A percentile compares a stretch with the other conserved stretches of the same genome.
These are phyloP conservation scores for Euphorbia schlechtendalii DNA, from an alignment of 441 rosid genomes.

Conservation along the genomic window DNA sequence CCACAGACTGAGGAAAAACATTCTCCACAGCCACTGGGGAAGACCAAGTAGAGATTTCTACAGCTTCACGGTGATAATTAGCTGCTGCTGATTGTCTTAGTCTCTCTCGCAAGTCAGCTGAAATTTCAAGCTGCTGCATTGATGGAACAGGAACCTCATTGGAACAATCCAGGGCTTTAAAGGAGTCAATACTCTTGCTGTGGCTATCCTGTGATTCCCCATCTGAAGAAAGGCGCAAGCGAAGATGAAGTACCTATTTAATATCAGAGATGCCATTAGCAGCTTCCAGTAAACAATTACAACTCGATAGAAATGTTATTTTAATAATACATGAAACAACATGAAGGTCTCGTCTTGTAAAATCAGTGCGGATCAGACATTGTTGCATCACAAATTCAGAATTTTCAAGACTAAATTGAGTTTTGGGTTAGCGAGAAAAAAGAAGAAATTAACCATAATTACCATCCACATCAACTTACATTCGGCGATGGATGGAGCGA, in stretches of 20 bases:
- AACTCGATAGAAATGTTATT: background rate
- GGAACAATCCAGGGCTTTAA: constrained; percentile 18
- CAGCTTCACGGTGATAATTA: constrained; percentile 11
- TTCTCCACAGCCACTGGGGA: constrained; percentile 13
- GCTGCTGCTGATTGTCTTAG: constrained; percentile 12
- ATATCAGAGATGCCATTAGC: constrained; percentile 5
- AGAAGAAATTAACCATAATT: background rate
- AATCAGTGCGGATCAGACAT: background rate
- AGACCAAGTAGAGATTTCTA: background rate
- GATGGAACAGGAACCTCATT: constrained; percentile 7
- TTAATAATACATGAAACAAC: background rate
- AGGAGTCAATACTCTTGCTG: constrained; percentile 18
- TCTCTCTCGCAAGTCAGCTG: constrained; percentile 18
- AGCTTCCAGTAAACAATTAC: constrained; percentile 12
- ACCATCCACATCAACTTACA: constrained; percentile 27
- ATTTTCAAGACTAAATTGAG: background rate
- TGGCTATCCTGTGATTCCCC: constrained; percentile 23
- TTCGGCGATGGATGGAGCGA: constrained; percentile 29
- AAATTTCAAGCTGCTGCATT: constrained; percentile 23
- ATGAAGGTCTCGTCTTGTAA: background rate
- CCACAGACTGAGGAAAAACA: constrained; percentile 9
- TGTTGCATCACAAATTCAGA: background rate
- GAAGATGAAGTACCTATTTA: constrained; percentile 37
- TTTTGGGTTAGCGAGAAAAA: background rate
- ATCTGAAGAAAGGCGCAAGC: constrained; percentile 37